phyloP scores from a whole-genome alignment of 2,329 filamentous ascomycete species.

The Fusarium stilboides region DNA sequence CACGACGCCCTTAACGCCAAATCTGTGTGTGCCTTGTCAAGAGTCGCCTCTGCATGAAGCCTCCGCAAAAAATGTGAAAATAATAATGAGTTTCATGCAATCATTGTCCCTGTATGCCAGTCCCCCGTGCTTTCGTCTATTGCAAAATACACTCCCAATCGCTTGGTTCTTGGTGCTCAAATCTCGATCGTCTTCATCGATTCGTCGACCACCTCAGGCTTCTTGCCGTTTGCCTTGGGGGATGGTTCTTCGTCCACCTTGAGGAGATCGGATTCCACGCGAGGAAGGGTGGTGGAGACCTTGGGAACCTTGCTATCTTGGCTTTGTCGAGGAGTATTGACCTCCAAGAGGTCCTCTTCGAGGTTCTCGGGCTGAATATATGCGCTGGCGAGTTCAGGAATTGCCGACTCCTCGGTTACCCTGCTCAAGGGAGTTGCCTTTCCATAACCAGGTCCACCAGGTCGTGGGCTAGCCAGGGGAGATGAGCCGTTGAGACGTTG shows the following conservation, averaged over 20 bases:
- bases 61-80: slow-evolving; percentile 55
- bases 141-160: slow-evolving; percentile 35
- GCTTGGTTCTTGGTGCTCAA: slow-evolving; percentile 50
- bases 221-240: slow-evolving; percentile 59
- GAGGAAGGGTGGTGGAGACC: slow-evolving; percentile 54
- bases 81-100: slow-evolving; percentile 49
- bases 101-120: slow-evolving; percentile 50
- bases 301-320: slow-evolving; percentile 57
- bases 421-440: slow-evolving; percentile 80
- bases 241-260: slow-evolving; percentile 47
- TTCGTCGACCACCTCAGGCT: slow-evolving; percentile 62
- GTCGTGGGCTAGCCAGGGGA: slow-evolving; percentile 73
- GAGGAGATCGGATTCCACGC: slow-evolving; percentile 55
- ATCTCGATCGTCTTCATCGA: slow-evolving; percentile 76
- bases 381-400: slow-evolving; percentile 58
- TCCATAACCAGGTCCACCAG: slow-evolving; percentile 65
- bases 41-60: slow-evolving; percentile 41
- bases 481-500: slow-evolving; percentile 78
- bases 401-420: slow-evolving; percentile 77
- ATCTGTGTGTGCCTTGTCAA: slow-evolving; percentile 45
- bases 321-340: slow-evolving; percentile 67
- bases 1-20: slow-evolving; percentile 50
- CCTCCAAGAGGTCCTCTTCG: slow-evolving; percentile 71
- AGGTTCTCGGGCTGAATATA: slow-evolving; percentile 64
- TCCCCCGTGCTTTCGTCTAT: slow-evolving; percentile 45